Evolutionary conservation across 2,329 filamentous ascomycete genomes (phyloP).

Genomic region (Aureobasidium vineae): DNA sequence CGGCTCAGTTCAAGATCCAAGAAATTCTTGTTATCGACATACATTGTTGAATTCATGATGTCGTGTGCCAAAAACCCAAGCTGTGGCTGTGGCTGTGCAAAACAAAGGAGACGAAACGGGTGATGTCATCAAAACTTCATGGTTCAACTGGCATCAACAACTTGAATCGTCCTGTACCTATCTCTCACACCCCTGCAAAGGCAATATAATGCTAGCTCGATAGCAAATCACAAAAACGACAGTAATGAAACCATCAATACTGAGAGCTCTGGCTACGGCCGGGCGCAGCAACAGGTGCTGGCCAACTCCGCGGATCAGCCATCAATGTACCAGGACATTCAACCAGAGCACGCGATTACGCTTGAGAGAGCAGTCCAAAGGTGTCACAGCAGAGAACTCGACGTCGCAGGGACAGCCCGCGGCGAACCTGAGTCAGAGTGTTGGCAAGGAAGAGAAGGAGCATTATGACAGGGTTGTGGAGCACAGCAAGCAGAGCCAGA

Average conservation of each 20-base stretch:
- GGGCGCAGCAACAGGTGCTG: not conserved
- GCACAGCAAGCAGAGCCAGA: slow-evolving; percentile 55
- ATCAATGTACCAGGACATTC: slow-evolving; percentile 11
- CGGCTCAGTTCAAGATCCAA: not conserved
- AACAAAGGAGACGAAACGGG: not conserved
- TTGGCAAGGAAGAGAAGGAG: slow-evolving; percentile 46
- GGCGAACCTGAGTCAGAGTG: slow-evolving; percentile 38
- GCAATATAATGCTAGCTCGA: not conserved
- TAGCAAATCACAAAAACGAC: not conserved
- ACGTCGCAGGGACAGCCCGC: slow-evolving; percentile 33
- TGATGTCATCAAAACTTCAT: not conserved
- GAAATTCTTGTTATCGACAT: not conserved
- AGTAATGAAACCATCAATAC: slow-evolving; percentile 6
- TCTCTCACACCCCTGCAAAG: not conserved
- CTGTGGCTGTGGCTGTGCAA: not conserved
- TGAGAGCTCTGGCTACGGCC: not conserved
- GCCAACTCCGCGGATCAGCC: not conserved
- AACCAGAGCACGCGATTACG: not conserved
- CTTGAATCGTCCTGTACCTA: not conserved
- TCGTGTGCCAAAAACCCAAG: not conserved
- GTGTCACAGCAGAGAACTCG: slow-evolving; percentile 6
- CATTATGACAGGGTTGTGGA: slow-evolving; percentile 41
- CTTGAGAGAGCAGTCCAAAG: not conserved
- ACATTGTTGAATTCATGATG: not conserved
- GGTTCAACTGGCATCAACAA: not conserved